Evolutionary conservation across 805 yeast species (phyloP).

Genomic region (Candida tammaniensis): DNA sequence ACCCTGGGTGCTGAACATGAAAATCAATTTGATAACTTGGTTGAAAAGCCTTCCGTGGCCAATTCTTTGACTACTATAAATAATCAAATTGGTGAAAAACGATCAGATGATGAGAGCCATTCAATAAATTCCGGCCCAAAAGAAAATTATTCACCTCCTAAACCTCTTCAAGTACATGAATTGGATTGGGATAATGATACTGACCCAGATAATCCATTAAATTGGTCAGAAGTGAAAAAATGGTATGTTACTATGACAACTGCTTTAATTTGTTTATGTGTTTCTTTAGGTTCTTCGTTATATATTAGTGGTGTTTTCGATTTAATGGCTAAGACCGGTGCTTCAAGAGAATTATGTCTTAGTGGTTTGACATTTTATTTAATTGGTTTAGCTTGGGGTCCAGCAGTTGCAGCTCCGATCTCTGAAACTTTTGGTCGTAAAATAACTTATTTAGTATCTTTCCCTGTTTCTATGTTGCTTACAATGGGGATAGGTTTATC

Average conservation of each 20-base stretch:
- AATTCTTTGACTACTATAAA: too few relatives aligned
- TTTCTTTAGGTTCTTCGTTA: slow-evolving; percentile 73
- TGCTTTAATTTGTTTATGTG: slow-evolving; percentile 63
- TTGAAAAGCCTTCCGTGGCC: neutral
- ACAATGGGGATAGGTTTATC: slow-evolving; percentile 73
- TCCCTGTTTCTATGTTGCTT: slow-evolving; percentile 68
- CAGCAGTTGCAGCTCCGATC: slow-evolving; percentile 68
- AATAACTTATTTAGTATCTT: slow-evolving; percentile 54
- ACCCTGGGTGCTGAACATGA: neutral
- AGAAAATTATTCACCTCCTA: neutral
- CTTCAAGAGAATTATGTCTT: slow-evolving; percentile 58
- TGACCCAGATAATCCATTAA: slow-evolving; percentile 64
- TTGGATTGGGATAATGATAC: slow-evolving; percentile 59
- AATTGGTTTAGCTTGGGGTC: slow-evolving; percentile 70
- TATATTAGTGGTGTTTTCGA: slow-evolving; percentile 65
- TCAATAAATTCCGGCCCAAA: neutral
- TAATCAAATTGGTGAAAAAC: too few relatives aligned
- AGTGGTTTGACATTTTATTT: slow-evolving; percentile 70
- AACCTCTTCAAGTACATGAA: slow-evolving; percentile 14
- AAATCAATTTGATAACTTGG: neutral
- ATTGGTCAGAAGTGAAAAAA: slow-evolving; percentile 63
- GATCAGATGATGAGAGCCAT: too few relatives aligned
- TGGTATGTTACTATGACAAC: slow-evolving; percentile 67
- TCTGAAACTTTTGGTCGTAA: slow-evolving; percentile 70
- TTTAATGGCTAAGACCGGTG: slow-evolving; percentile 45